Conservation (phyloP, 2,329 filamentous ascomycete genomes). For the Trichoderma sp. region DNA sequence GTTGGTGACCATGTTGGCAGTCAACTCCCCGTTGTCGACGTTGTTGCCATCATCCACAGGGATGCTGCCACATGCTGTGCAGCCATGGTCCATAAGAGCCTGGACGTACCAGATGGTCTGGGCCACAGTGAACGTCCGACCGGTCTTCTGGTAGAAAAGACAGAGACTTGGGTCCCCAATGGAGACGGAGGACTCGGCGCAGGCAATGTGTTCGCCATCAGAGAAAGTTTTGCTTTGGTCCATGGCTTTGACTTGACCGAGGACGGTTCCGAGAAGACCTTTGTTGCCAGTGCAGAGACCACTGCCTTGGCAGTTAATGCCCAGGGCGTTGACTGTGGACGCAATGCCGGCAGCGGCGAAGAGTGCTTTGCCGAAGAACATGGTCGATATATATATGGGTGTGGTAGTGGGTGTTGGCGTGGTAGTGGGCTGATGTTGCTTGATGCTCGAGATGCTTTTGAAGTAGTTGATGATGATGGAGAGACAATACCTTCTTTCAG, state of each 20-base stretch:
- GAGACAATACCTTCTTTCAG: no score
- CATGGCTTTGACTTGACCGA: background rate
- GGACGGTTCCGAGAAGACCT: background rate
- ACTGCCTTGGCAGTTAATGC: background rate
- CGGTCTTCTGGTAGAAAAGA: slow-evolving; percentile 29
- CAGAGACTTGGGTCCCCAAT: background rate
- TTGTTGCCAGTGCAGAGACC: background rate
- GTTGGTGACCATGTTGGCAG: slow-evolving; percentile 28
- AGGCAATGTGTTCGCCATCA: background rate
- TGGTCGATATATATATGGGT: background rate
- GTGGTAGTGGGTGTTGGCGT: no score
- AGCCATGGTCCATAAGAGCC: slow-evolving; percentile 24
- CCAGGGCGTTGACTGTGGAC: background rate
- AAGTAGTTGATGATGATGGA: no score
- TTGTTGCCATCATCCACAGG: slow-evolving; percentile 30
- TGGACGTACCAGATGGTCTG: slow-evolving; percentile 28
- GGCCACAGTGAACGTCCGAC: slow-evolving; percentile 28
- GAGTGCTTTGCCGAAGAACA: background rate
- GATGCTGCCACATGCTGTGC: slow-evolving; percentile 27
- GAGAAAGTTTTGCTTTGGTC: background rate
- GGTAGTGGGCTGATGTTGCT: no score
- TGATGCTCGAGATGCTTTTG: no score
- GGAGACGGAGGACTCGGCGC: background rate
- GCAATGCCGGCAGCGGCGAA: background rate
- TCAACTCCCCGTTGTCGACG: slow-evolving; percentile 28